These are phyloP conservation scores for Gnomoniopsis sp. DNA, from an alignment of 2,329 filamentous ascomycete species.

Conservation along the genomic window DNA sequence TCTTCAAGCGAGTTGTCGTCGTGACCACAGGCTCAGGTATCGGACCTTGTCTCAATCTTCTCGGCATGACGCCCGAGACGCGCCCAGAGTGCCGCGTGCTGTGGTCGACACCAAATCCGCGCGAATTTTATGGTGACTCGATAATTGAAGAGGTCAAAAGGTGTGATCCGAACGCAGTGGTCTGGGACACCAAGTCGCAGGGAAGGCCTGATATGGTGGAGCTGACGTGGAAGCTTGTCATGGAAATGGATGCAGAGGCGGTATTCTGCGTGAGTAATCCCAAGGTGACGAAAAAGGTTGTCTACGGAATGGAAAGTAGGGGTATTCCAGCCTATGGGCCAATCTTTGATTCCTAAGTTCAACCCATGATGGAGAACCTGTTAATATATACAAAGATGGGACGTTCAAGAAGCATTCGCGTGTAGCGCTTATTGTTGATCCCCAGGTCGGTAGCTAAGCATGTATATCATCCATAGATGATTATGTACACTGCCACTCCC, in stretches of 20 bases:
- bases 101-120: conserved; percentile 32
- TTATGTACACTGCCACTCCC: too few relatives aligned
- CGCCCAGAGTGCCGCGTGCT: conserved; percentile 29
- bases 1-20: conserved; percentile 55
- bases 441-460: too few relatives aligned
- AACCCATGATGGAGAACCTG: too few relatives aligned
- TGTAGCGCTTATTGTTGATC: too few relatives aligned
- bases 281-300: conserved; percentile 28
- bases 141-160: conserved; percentile 24
- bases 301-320: conserved; percentile 28
- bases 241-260: conserved; percentile 28
- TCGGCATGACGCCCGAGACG: conserved; percentile 18
- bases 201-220: conserved; percentile 30
- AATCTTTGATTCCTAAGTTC: conserved; percentile 28
- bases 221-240: conserved; percentile 24
- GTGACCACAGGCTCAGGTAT: conserved; percentile 64
- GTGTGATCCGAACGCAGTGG: conserved; percentile 29
- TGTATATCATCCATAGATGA: too few relatives aligned
- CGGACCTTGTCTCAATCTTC: conserved; percentile 56
- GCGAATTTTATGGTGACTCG: conserved; percentile 30
- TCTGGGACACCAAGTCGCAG: conserved; percentile 28
- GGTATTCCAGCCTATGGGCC: conserved; percentile 33
- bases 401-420: too few relatives aligned
- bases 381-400: too few relatives aligned
- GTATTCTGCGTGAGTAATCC: conserved; percentile 34